phyloP scores from a whole-genome alignment of 768 basidiomycete genomes.

The Leccinum aurantiacum region DNA sequence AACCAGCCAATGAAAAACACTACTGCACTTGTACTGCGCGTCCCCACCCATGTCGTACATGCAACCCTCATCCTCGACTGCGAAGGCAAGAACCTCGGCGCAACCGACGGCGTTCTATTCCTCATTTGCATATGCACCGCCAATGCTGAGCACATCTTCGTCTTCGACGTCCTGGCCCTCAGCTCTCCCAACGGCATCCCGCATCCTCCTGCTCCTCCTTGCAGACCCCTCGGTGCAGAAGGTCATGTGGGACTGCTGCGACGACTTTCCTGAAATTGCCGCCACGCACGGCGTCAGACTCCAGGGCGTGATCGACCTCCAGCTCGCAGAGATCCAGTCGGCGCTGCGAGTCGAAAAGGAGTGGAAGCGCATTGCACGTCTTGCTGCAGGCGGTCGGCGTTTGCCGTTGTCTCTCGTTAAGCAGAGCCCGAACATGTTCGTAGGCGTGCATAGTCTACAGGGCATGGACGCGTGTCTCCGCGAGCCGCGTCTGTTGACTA shows the following conservation, averaged over 20 bases:
- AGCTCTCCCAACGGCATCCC: slow-evolving; percentile 4
- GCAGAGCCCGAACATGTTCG: slow-evolving; percentile 25
- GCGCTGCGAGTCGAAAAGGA: slow-evolving; percentile 26
- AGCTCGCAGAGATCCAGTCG: slow-evolving; percentile 40
- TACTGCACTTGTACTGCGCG: slow-evolving; percentile 16
- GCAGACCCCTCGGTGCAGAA: slow-evolving; percentile 32
- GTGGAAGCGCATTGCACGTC: slow-evolving; percentile 25
- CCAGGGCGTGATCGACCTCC: slow-evolving; percentile 39
- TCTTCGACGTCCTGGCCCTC: slow-evolving; percentile 39
- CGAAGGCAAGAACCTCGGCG: slow-evolving; percentile 39
- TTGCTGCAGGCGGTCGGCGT: slow-evolving; percentile 25
- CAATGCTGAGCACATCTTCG: slow-evolving; percentile 33
- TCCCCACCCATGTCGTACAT: slow-evolving; percentile 12
- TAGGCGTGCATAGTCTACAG: slow-evolving; percentile 23
- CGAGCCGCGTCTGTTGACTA: slow-evolving; percentile 21
- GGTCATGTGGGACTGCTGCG: slow-evolving; percentile 44
- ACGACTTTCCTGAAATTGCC: slow-evolving; percentile 40
- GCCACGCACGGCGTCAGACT: slow-evolving; percentile 30
- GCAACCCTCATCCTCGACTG: slow-evolving; percentile 36
- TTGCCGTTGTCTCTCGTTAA: slow-evolving; percentile 26
- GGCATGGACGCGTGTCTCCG: slow-evolving; percentile 36
- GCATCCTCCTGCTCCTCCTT: slow-evolving; percentile 30
- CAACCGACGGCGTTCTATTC: slow-evolving; percentile 31
- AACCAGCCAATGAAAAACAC: slow-evolving; percentile 15
- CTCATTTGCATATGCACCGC: slow-evolving; percentile 37